These are phyloP conservation scores for Penicilliopsis zonata DNA, from an alignment of 495 filamentous ascomycete species.

Conservation along the genomic window DNA sequence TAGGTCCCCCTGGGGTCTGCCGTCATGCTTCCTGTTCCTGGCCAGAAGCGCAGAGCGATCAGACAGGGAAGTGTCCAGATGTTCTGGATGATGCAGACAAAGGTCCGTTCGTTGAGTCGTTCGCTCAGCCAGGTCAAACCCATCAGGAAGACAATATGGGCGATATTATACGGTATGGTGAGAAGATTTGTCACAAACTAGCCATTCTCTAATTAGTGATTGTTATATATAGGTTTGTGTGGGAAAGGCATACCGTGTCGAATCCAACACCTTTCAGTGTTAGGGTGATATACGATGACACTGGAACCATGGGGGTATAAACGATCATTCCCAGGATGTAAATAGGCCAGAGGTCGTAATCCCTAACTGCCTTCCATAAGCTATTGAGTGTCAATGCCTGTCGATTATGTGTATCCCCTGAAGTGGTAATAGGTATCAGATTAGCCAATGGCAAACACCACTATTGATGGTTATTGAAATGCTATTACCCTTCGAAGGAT, in stretches of 20 bases:
- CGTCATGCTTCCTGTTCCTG: slow-evolving; percentile 20
- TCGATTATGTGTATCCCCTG: slow-evolving; percentile 43
- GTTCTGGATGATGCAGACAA: slow-evolving; percentile 32
- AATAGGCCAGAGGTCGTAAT: slow-evolving; percentile 47
- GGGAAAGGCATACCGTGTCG: slow-evolving; percentile 25
- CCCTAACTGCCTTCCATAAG: slow-evolving; percentile 33
- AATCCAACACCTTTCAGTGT: slow-evolving; percentile 40
- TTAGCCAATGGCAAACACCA: neutral
- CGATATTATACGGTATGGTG: slow-evolving; percentile 38
- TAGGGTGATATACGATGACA: slow-evolving; percentile 34
- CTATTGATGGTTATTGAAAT: neutral
- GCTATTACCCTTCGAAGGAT: slow-evolving; percentile 42
- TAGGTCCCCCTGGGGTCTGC: slow-evolving; percentile 42
- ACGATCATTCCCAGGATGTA: slow-evolving; percentile 38
- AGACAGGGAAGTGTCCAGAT: slow-evolving; percentile 45
- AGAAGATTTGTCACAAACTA: slow-evolving; percentile 42
- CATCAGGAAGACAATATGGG: slow-evolving; percentile 20
- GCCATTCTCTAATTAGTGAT: neutral
- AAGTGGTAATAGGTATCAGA: neutral
- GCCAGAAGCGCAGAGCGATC: slow-evolving; percentile 32
- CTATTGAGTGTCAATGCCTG: slow-evolving; percentile 30
- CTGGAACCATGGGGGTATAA: slow-evolving; percentile 35
- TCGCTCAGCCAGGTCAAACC: slow-evolving; percentile 30
- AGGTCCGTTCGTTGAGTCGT: slow-evolving; percentile 29
- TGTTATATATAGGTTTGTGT: slow-evolving; percentile 6